phyloP scores from a whole-genome alignment of 2,329 filamentous ascomycete genomes.

The Colletotrichum chlorophyti region DNA sequence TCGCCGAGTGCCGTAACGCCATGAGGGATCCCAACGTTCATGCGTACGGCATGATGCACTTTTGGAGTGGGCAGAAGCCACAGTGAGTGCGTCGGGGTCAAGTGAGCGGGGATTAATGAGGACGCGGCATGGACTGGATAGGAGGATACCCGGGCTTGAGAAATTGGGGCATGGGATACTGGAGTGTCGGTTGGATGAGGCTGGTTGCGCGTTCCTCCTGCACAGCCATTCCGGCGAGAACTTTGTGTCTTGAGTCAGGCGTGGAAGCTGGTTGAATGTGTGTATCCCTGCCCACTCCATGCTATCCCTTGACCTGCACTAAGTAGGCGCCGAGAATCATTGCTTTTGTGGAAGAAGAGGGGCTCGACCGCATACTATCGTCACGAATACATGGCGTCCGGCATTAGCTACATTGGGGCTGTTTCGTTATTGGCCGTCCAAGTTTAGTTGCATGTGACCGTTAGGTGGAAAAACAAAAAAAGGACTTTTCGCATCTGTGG shows the following conservation, averaged over 20 bases:
- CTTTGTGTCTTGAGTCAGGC: too few relatives aligned
- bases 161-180: too few relatives aligned
- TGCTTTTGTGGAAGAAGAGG: background rate
- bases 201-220: too few relatives aligned
- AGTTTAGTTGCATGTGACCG: background rate
- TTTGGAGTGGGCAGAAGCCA: conserved; percentile 50
- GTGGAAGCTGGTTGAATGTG: background rate
- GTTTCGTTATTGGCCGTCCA: background rate
- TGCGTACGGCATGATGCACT: conserved; percentile 47
- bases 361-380: background rate
- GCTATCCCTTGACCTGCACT: too few relatives aligned
- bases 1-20: conserved; percentile 33
- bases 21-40: conserved; percentile 38
- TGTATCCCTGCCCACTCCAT: background rate
- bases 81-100: background rate
- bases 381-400: background rate
- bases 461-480: background rate
- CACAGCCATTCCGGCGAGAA: too few relatives aligned
- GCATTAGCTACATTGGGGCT: too few relatives aligned
- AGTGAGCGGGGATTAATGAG: background rate
- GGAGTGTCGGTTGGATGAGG: too few relatives aligned
- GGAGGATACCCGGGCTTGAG: background rate
- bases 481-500: background rate
- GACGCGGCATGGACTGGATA: background rate
- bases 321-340: background rate